Evolutionary conservation across 192 early-diverging fungal species (phyloP).

Genomic region (Coemansia aciculifera): DNA sequence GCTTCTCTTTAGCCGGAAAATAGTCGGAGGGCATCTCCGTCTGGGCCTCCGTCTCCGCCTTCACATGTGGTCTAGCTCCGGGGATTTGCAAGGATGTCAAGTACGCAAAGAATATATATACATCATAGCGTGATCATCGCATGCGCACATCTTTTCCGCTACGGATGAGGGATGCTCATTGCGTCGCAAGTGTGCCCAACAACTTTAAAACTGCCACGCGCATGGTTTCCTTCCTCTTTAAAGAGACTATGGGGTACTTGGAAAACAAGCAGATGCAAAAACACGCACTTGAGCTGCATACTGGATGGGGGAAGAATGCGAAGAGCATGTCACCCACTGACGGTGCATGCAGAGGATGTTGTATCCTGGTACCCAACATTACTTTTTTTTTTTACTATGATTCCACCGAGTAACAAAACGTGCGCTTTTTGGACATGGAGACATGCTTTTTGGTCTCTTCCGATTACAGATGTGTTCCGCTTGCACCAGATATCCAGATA

Average conservation of each 20-base stretch:
- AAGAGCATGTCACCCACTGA: neutral
- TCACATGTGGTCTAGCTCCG: neutral
- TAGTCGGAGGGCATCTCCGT: neutral
- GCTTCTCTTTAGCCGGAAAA: neutral
- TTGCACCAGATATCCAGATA: neutral
- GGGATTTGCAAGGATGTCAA: neutral
- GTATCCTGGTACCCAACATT: neutral
- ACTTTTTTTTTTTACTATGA: neutral
- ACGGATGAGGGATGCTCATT: neutral
- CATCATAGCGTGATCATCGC: neutral
- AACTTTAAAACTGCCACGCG: neutral
- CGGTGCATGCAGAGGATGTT: neutral
- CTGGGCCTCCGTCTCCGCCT: neutral
- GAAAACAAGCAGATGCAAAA: neutral
- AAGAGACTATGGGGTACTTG: neutral
- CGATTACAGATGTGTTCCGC: neutral
- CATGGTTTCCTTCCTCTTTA: neutral
- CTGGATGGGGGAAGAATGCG: neutral
- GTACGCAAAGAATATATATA: neutral
- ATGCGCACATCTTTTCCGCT: neutral
- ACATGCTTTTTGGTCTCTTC: neutral
- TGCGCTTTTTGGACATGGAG: neutral
- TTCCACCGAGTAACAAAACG: slow-evolving; percentile 1
- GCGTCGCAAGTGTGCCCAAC: neutral
- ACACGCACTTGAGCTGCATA: neutral